phyloP scores from a whole-genome alignment of 2,329 filamentous ascomycete species.

The Aphanocladium album region DNA sequence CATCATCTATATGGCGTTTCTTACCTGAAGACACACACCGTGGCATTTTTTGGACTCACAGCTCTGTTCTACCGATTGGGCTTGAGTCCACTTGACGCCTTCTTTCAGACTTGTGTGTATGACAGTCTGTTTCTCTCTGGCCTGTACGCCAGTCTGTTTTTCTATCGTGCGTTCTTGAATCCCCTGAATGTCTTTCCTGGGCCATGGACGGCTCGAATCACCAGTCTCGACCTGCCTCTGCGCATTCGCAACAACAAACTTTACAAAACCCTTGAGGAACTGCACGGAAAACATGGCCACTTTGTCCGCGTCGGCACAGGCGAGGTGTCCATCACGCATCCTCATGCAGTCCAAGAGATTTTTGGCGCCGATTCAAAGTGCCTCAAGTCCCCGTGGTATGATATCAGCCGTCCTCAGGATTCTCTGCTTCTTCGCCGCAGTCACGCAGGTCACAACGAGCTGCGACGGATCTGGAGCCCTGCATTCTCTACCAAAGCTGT shows the following conservation, averaged over 20 bases:
- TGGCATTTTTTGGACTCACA: neutral
- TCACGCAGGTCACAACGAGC: neutral
- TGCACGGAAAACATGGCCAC: conserved; percentile 1
- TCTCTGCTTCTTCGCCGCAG: conserved; percentile 1
- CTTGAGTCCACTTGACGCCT: neutral
- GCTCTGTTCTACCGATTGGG: neutral
- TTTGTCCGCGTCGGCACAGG: neutral
- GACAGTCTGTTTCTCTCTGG: neutral
- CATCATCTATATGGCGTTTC: neutral
- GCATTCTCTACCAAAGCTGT: conserved; percentile 4
- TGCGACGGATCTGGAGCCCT: neutral
- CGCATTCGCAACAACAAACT: neutral
- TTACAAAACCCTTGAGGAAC: neutral
- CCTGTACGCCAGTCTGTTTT: neutral
- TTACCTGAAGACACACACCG: neutral
- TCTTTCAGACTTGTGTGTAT: neutral
- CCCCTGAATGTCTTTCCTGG: conserved; percentile 3
- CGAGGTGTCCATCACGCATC: conserved; percentile 2
- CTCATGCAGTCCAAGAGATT: neutral
- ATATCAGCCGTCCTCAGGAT: conserved; percentile 4
- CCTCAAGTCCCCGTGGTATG: neutral
- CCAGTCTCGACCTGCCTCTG: conserved; percentile 2
- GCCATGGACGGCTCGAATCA: conserved; percentile 4
- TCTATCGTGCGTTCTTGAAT: conserved; percentile 1
- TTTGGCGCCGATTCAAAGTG: neutral